Evolutionary conservation across 1,284 basidiomycete species (phyloP).

Genomic region (Ustilago cynodontis): DNA sequence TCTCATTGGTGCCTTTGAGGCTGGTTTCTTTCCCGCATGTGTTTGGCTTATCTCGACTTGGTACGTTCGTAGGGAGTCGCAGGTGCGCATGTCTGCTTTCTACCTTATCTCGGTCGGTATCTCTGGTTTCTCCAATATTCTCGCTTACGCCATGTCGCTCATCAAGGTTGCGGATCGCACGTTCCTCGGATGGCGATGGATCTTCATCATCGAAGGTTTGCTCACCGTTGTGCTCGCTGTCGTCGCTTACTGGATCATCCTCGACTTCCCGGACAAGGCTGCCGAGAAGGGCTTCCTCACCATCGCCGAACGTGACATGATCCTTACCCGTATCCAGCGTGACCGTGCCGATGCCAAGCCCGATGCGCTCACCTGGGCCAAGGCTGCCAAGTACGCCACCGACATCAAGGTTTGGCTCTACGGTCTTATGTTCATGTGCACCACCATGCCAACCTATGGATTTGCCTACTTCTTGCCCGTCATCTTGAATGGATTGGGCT

Average conservation of each 20-base stretch:
- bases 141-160: slow-evolving; percentile 66
- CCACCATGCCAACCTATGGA: slow-evolving; percentile 55
- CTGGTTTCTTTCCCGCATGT: slow-evolving; percentile 66
- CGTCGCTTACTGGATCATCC: slow-evolving; percentile 53
- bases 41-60: slow-evolving; percentile 72
- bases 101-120: slow-evolving; percentile 70
- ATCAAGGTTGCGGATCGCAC: slow-evolving; percentile 32
- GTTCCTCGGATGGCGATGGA: slow-evolving; percentile 68
- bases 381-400: slow-evolving; percentile 66
- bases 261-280: slow-evolving; percentile 72
- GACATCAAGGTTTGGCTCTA: slow-evolving; percentile 72
- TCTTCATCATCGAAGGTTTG: slow-evolving; percentile 54
- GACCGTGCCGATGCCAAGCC: slow-evolving; percentile 72
- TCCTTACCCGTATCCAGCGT: slow-evolving; percentile 71
- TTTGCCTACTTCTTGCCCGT: slow-evolving; percentile 71
- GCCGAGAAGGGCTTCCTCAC: slow-evolving; percentile 70
- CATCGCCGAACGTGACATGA: slow-evolving; percentile 69
- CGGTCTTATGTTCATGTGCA: slow-evolving; percentile 70
- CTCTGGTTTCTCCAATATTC: slow-evolving; percentile 71
- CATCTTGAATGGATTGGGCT: slow-evolving; percentile 71
- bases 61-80: slow-evolving; percentile 72
- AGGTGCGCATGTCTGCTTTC: slow-evolving; percentile 70
- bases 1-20: slow-evolving; percentile 69
- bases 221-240: slow-evolving; percentile 51
- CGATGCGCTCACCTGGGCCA: slow-evolving; percentile 70